Base-by-base conservation (phyloP, 768 basidiomycete species). In the Peribolospora kevripleyi region DNA sequence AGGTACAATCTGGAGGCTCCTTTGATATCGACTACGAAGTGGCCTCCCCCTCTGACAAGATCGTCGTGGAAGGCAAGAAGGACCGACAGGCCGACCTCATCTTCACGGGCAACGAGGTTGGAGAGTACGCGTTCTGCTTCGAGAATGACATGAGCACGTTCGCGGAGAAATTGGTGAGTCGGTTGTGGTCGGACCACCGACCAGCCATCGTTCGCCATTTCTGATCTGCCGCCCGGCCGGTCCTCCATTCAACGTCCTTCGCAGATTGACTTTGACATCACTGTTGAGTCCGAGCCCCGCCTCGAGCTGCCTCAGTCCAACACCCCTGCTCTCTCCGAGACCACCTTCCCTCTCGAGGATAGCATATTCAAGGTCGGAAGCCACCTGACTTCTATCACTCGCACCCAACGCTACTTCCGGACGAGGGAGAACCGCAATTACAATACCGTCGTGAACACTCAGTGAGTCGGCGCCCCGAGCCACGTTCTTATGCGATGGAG, bases 11-110 rank as follows among this genome's bases (percentile, higher is more conserved):
- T 39, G 91, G 91, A 49, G 91, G 91, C 56, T 81, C 85, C 1
- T 95, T 95, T 68, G 91, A 93, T 67, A 81, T 95, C 47, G 86
- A 91, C 72, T 93, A 82, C 65, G 80, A 84, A 59, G 75, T 95
- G 60, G 87, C 81, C 61, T 87, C 91, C 67, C 91, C 93, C 6
- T 79, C 78, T 56, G 83, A 85, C 63, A 84, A 80, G 66, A 71
- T 90, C 42, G 68, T 97, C 37, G 77, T 98, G 49, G 83, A 90
- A 52, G 93, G 88, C 53, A 70, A 75, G 61, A 78, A 81, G 38
- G 91, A 97, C 64, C 80, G 84, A 41, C 87, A 93, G 60, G 93
- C 93, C 42, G 93, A 98, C 76, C 97, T 82, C 63, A 85, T 98
- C 54, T 75, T 97, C 58, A 97, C 93, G 3, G 93, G 87, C 14